phyloP scores from a whole-genome alignment of 305 asterid genomes.

The Fraxinus floribunda region DNA sequence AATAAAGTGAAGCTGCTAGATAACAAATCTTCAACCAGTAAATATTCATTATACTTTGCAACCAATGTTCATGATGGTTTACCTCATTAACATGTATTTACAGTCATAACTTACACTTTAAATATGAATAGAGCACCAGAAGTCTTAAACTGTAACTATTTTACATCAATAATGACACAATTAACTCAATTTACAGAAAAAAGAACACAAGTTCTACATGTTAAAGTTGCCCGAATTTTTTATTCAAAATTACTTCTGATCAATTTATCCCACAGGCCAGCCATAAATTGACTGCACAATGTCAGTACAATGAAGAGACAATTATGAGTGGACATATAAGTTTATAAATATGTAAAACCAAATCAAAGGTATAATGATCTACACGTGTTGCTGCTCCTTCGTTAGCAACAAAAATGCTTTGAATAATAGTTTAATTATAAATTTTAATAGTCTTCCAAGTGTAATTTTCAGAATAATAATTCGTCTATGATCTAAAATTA shows the following conservation, averaged over 20 bases:
- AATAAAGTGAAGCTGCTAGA: neutral
- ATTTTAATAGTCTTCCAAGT: neutral
- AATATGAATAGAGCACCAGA: neutral
- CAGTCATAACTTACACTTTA: neutral
- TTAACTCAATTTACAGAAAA: neutral
- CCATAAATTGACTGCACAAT: neutral
- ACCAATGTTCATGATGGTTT: neutral
- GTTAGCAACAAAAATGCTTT: neutral
- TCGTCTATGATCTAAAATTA: neutral
- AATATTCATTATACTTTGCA: neutral
- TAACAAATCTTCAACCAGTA: neutral
- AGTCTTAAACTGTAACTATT: neutral
- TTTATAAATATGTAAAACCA: conserved; percentile 1
- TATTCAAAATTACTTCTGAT: neutral
- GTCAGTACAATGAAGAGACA: neutral
- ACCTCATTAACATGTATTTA: neutral
- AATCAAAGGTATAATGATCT: neutral
- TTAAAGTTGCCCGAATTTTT: neutral
- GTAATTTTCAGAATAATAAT: neutral
- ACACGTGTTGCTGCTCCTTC: neutral
- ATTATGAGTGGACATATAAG: neutral
- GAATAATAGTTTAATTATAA: neutral
- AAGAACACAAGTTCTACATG: neutral
- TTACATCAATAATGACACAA: neutral
- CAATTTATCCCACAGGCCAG: neutral